phyloP scores from a whole-genome alignment of 345 rosid species.

The Iberis pinnata region DNA sequence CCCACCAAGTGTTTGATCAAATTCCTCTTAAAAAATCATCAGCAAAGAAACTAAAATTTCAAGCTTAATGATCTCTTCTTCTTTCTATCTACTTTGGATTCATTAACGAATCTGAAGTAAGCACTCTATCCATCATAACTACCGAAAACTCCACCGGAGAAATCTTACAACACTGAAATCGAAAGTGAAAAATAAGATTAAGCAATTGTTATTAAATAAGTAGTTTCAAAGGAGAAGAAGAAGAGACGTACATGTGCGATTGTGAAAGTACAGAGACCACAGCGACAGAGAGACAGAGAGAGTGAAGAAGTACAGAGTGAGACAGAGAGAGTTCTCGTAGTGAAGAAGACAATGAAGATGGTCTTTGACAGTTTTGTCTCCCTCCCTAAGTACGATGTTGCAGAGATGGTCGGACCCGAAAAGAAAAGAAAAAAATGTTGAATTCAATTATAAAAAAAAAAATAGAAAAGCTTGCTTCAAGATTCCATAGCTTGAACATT shows the following conservation, averaged over 20 bases:
- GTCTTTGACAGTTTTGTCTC: constrained; percentile 16
- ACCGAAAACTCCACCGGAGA: background rate
- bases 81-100: background rate
- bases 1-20: constrained; percentile 6
- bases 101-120: background rate
- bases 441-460: constrained; percentile 11
- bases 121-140: too few relatives aligned
- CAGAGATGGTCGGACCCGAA: constrained; percentile 29
- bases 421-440: background rate
- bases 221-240: constrained; percentile 7
- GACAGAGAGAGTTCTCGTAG: constrained; percentile 1
- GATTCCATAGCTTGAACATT: background rate
- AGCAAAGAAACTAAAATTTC: background rate
- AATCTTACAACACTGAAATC: constrained; percentile 2
- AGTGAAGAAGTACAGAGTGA: constrained; percentile 3
- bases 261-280: background rate
- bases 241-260: background rate
- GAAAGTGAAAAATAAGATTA: too few relatives aligned
- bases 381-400: constrained; percentile 26
- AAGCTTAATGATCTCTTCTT: background rate
- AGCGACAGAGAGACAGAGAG: background rate
- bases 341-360: constrained; percentile 17
- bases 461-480: too few relatives aligned
- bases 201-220: too few relatives aligned
- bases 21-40: background rate